phyloP scores from a whole-genome alignment of 2,329 filamentous ascomycete species.

The Ampelomyces quisqualis region DNA sequence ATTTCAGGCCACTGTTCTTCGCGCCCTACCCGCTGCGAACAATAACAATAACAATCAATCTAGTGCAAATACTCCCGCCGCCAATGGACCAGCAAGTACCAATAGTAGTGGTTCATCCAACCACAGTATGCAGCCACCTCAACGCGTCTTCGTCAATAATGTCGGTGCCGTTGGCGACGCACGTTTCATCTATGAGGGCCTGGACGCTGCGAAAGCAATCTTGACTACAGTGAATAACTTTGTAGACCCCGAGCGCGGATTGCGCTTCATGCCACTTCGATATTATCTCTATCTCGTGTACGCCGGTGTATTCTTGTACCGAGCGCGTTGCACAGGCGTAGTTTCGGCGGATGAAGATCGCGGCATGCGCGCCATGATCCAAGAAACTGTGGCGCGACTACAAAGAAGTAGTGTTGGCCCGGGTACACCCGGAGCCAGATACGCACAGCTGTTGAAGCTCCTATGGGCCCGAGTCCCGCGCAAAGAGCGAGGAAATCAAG shows the following conservation, averaged over 20 bases:
- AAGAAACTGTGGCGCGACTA: slow-evolving; percentile 48
- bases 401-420: slow-evolving; percentile 47
- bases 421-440: slow-evolving; percentile 49
- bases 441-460: slow-evolving; percentile 49
- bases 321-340: slow-evolving; percentile 51
- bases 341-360: slow-evolving; percentile 51
- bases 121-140: slow-evolving; percentile 41
- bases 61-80: too few relatives aligned
- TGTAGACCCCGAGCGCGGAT: slow-evolving; percentile 49
- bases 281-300: slow-evolving; percentile 55
- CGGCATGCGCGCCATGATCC: slow-evolving; percentile 50
- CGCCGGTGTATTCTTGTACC: slow-evolving; percentile 52
- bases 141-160: slow-evolving; percentile 52
- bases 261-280: slow-evolving; percentile 52
- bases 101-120: too few relatives aligned
- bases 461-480: slow-evolving; percentile 51
- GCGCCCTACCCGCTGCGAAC: slow-evolving; percentile 43
- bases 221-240: slow-evolving; percentile 54
- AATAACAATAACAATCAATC: too few relatives aligned
- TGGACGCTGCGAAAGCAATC: slow-evolving; percentile 53
- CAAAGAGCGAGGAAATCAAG: slow-evolving; percentile 36
- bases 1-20: slow-evolving; percentile 66
- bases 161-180: slow-evolving; percentile 52
- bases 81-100: too few relatives aligned
- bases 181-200: slow-evolving; percentile 53